Evolutionary conservation across 495 filamentous ascomycete genomes (phyloP).

Genomic region (Podospora didyma): DNA sequence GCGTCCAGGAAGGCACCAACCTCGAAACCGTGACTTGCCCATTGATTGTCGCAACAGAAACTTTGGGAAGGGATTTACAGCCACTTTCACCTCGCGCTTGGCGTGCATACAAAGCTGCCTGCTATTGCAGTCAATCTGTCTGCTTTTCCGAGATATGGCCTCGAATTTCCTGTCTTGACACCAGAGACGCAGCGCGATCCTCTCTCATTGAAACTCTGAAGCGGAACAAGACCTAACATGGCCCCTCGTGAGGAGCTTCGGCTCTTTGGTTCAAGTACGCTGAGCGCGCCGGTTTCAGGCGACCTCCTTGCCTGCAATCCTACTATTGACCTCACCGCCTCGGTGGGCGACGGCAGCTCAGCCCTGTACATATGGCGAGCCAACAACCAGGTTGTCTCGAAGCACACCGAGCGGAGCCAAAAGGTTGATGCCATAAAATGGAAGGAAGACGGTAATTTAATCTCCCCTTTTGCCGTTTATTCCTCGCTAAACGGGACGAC

Average conservation of each 20-base stretch:
- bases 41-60: too few species aligned
- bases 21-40: too few species aligned
- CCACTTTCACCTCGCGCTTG: too few species aligned
- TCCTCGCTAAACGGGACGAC: background rate
- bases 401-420: conserved; percentile 45
- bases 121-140: too few species aligned
- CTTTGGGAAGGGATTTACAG: too few species aligned
- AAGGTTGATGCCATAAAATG: conserved; percentile 58
- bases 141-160: too few species aligned
- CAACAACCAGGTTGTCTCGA: conserved; percentile 41
- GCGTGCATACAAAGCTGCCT: too few species aligned
- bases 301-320: conserved; percentile 70
- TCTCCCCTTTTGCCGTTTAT: too few species aligned
- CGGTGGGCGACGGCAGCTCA: conserved; percentile 63
- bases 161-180: background rate
- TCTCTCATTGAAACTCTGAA: background rate
- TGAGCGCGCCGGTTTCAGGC: conserved; percentile 31
- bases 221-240: background rate
- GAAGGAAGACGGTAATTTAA: conserved; percentile 69
- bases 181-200: background rate
- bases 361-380: conserved; percentile 57
- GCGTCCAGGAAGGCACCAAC: too few species aligned
- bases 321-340: conserved; percentile 76
- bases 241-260: conserved; percentile 19
- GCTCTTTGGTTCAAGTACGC: conserved; percentile 40